Percentiles rank a stretch among this genome's conserved stretches.
Evolutionary conservation across 2,329 filamentous ascomycete species (phyloP).

Genomic region (Rhexocercosporidium sp.): DNA sequence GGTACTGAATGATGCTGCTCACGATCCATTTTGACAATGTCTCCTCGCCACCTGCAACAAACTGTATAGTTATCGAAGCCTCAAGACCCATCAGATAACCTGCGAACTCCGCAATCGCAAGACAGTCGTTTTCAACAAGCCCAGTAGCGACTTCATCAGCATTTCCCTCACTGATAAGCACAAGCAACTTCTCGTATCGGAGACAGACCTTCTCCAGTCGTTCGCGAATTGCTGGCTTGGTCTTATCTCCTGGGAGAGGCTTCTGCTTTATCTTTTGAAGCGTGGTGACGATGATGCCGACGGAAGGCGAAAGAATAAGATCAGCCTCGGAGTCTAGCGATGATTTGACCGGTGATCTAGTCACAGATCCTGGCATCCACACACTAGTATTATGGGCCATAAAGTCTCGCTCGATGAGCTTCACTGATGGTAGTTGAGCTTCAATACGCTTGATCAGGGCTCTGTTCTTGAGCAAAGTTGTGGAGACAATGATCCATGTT

Average conservation of each 20-base stretch:
- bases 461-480: conserved; percentile 51
- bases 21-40: conserved; percentile 61
- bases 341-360: conserved; percentile 46
- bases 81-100: conserved; percentile 44
- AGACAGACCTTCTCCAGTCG: conserved; percentile 57
- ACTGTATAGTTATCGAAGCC: conserved; percentile 48
- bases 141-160: conserved; percentile 47
- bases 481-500: conserved; percentile 57
- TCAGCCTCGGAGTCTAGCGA: conserved; percentile 67
- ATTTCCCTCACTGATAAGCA: conserved; percentile 68
- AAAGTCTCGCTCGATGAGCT: conserved; percentile 67
- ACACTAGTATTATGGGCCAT: conserved; percentile 44
- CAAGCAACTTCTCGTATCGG: conserved; percentile 70
- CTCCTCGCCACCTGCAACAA: conserved; percentile 55
- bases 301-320: conserved; percentile 70
- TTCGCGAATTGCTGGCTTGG: conserved; percentile 56
- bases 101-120: conserved; percentile 39
- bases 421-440: conserved; percentile 52
- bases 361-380: conserved; percentile 44
- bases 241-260: conserved; percentile 65
- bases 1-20: conserved; percentile 52
- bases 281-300: conserved; percentile 73
- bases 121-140: conserved; percentile 35
- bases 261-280: conserved; percentile 75
- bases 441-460: conserved; percentile 56